A percentile compares a stretch with the other conserved stretches of the same genome.
These are phyloP conservation scores for Trametes punicea DNA, from an alignment of 768 basidiomycete species.

Conservation along the genomic window DNA sequence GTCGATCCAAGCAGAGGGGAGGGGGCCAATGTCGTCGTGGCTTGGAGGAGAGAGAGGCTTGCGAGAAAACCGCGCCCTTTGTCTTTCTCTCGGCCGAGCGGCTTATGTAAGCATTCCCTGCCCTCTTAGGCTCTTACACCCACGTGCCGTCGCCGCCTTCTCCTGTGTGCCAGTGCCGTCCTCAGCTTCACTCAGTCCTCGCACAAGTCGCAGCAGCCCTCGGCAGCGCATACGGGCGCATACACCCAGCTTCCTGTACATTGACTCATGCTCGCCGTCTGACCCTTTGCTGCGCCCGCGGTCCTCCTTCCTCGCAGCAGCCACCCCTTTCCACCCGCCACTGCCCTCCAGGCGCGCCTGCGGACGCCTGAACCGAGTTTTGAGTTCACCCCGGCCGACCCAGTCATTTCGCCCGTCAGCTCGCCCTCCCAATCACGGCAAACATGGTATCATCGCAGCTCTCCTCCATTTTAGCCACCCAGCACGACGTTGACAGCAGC, in stretches of 20 bases:
- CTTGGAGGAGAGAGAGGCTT: slow-evolving; percentile 21
- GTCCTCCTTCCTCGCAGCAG: neutral
- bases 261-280: neutral
- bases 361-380: neutral
- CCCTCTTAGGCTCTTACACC: slow-evolving; percentile 6
- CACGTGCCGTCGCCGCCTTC: neutral
- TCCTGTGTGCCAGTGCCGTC: neutral
- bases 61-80: slow-evolving; percentile 22
- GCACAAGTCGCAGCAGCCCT: neutral
- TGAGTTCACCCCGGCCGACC: neutral
- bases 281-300: neutral
- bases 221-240: neutral
- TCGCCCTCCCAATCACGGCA: slow-evolving; percentile 1
- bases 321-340: neutral
- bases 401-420: neutral
- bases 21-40: slow-evolving; percentile 35
- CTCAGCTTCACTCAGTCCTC: neutral
- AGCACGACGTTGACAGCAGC: slow-evolving; percentile 30
- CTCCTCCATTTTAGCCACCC: slow-evolving; percentile 25
- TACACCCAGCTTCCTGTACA: neutral
- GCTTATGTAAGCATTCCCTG: slow-evolving; percentile 25
- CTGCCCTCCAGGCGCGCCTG: neutral
- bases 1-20: slow-evolving; percentile 38
- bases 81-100: slow-evolving; percentile 4
- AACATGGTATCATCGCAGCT: slow-evolving; percentile 36